These are phyloP conservation scores for Macrolepiota fuliginosa DNA, from an alignment of 768 basidiomycete species.

Conservation along the genomic window DNA sequence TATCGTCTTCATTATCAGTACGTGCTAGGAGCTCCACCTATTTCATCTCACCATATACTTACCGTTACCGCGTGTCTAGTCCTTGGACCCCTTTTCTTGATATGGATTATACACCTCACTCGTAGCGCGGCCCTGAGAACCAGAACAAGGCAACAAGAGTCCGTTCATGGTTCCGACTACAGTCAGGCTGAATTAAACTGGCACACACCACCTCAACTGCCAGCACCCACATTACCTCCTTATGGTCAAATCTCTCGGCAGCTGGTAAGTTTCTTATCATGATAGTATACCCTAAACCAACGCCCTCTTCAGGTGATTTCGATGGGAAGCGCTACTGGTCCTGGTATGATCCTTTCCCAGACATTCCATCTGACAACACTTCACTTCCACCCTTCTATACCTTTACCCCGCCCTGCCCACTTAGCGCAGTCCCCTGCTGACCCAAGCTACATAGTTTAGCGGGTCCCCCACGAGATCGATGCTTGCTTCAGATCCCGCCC, in stretches of 20 bases:
- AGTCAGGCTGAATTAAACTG: not conserved
- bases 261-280: not conserved
- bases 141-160: not conserved
- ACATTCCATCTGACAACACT: not conserved
- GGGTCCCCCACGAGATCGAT: not conserved
- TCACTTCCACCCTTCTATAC: not conserved
- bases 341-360: not conserved
- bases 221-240: not conserved
- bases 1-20: not conserved
- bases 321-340: not conserved
- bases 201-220: not conserved
- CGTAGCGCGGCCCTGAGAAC: not conserved
- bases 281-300: not conserved
- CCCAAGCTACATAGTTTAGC: not conserved
- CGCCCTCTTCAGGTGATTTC: not conserved
- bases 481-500: not conserved
- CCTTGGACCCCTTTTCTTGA: not conserved
- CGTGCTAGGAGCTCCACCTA: not conserved
- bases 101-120: no score
- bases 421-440: not conserved
- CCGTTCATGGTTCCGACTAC: not conserved
- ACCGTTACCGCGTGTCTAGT: not conserved
- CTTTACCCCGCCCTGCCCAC: not conserved
- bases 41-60: no score
- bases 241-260: not conserved